phyloP scores from a whole-genome alignment of 169 alveolate species.

The Cryptosporidium sp. region DNA sequence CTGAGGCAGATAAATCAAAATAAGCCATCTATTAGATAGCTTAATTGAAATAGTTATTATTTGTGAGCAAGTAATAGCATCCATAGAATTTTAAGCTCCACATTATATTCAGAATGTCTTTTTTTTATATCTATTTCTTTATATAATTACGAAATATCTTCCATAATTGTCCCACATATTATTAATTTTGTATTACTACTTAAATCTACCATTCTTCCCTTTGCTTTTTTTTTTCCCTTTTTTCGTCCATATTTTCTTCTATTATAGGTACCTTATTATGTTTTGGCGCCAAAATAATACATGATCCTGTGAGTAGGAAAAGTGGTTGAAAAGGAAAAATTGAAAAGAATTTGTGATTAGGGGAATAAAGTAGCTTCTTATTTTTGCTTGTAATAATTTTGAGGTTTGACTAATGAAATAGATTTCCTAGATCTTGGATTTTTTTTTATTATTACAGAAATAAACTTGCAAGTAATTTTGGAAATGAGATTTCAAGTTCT shows the following conservation, averaged over 20 bases:
- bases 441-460: neutral
- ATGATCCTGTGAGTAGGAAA: constrained; percentile 2
- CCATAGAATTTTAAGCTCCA: neutral
- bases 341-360: neutral
- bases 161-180: neutral
- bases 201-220: neutral
- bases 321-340: neutral
- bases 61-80: neutral
- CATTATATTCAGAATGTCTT: neutral
- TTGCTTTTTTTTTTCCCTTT: neutral
- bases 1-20: constrained; percentile 66
- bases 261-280: neutral
- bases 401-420: neutral
- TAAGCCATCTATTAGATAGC: neutral
- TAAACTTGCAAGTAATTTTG: neutral
- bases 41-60: neutral
- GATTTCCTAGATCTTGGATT: neutral
- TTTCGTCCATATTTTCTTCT: neutral
- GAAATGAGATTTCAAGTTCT: neutral
- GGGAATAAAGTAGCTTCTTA: neutral
- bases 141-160: neutral
- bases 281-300: constrained; percentile 11
- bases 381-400: neutral
- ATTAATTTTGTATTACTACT: neutral
- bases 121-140: too few species aligned